Evolutionary conservation across 2,329 filamentous ascomycete species (phyloP).

Genomic region (Claviceps quebecensis): DNA sequence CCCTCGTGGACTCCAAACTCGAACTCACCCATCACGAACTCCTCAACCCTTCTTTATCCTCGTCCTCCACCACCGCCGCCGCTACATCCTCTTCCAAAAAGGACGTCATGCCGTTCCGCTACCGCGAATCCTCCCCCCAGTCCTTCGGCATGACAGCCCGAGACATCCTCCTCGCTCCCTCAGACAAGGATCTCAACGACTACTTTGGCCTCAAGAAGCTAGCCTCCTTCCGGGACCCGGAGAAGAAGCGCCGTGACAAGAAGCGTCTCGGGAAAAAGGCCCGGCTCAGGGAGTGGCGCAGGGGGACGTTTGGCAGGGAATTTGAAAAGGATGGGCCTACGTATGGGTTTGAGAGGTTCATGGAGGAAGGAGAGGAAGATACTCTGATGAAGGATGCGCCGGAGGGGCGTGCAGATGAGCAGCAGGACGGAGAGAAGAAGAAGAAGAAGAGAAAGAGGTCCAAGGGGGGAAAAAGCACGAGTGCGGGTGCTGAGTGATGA

Average conservation of each 20-base stretch:
- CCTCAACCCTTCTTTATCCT: constrained; percentile 18
- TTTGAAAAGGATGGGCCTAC: constrained; percentile 42
- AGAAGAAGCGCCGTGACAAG: constrained; percentile 80
- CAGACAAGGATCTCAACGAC: constrained; percentile 73
- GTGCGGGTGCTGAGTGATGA: neutral
- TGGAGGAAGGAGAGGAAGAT: constrained; percentile 14
- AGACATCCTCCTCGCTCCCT: constrained; percentile 81
- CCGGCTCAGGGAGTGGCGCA: constrained; percentile 71
- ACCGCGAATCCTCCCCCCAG: constrained; percentile 84
- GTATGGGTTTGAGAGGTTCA: constrained; percentile 37
- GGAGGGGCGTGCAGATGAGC: neutral
- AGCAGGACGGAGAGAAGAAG: constrained; percentile 16
- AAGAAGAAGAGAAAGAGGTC: constrained; percentile 41
- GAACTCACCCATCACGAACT: constrained; percentile 55
- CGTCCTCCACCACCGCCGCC: constrained; percentile 13
- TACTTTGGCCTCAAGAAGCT: constrained; percentile 93
- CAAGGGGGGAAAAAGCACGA: constrained; percentile 23
- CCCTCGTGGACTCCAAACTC: constrained; percentile 69
- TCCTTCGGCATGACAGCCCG: constrained; percentile 78
- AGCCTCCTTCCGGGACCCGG: constrained; percentile 71
- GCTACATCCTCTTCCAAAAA: constrained; percentile 24
- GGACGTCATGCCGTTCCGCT: constrained; percentile 49
- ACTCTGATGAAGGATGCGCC: neutral
- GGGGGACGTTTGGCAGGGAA: constrained; percentile 47
- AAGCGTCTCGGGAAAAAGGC: constrained; percentile 90